Evolutionary conservation across 345 rosid genomes (phyloP).

Genomic region (Mercurialis annua): DNA sequence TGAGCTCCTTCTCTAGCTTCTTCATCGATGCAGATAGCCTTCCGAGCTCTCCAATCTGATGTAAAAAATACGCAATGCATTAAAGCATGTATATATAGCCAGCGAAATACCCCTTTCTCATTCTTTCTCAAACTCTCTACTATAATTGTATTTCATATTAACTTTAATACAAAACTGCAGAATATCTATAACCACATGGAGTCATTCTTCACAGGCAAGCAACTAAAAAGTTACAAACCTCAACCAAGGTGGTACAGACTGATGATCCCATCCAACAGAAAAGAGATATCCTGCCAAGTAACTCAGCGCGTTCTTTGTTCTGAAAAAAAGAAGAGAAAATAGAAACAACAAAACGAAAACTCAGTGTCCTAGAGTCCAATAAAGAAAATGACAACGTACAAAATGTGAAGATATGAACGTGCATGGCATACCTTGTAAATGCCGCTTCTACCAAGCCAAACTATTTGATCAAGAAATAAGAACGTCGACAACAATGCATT

Average conservation of each 20-base stretch:
- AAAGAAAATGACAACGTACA: conserved; percentile 7
- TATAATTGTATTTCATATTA: neutral
- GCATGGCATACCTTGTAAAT: conserved; percentile 66
- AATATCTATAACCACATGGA: neutral
- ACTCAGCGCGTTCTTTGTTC: conserved; percentile 85
- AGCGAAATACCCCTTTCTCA: neutral
- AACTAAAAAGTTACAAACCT: conserved; percentile 48
- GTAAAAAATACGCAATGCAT: neutral
- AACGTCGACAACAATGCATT: conserved; percentile 82
- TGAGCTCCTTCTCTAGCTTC: conserved; percentile 72
- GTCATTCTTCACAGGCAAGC: neutral
- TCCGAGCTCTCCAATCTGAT: conserved; percentile 78
- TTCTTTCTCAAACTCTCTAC: neutral
- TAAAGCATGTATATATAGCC: neutral
- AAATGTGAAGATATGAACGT: neutral
- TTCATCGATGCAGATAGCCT: conserved; percentile 78
- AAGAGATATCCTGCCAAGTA: conserved; percentile 75
- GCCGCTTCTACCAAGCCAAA: conserved; percentile 94
- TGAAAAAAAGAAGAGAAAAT: conserved; percentile 20
- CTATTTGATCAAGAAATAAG: conserved; percentile 95
- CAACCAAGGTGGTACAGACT: conserved; percentile 66
- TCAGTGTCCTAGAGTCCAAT: conserved; percentile 5
- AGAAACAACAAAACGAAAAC: too few relatives aligned
- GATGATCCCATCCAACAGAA: conserved; percentile 95
- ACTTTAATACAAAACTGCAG: too few relatives aligned